Conservation (phyloP, 179 eudicot genomes). For the Spergularia azorica region DNA sequence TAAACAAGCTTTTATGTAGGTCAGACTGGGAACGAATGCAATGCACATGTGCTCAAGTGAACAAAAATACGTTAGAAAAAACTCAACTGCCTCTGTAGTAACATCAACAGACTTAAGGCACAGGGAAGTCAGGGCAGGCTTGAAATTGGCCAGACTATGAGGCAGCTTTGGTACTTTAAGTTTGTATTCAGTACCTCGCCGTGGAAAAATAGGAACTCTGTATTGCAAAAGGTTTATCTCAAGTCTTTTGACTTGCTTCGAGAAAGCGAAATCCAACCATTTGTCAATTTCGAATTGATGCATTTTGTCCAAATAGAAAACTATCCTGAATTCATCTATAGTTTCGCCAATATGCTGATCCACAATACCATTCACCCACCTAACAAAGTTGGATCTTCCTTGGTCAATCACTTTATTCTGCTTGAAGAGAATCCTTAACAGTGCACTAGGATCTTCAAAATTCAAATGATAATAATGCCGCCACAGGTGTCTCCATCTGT, state of each 20-base stretch:
- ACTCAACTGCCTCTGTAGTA: too few relatives aligned
- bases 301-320: not conserved
- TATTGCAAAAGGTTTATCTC: not conserved
- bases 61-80: constrained; percentile 9
- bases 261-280: constrained; percentile 6
- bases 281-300: not conserved
- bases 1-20: not conserved
- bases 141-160: too few relatives aligned
- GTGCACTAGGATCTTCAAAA: too few relatives aligned
- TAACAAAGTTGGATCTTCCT: not conserved
- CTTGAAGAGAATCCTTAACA: not conserved
- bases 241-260: constrained; percentile 4
- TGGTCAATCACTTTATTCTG: not conserved
- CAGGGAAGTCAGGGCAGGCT: too few relatives aligned
- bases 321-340: not conserved
- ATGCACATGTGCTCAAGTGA: constrained; percentile 1
- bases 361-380: not conserved
- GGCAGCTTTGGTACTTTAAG: not conserved
- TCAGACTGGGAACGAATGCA: not conserved
- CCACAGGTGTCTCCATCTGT: too few relatives aligned
- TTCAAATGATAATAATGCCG: too few relatives aligned
- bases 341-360: not conserved
- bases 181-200: not conserved
- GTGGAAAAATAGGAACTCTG: not conserved
- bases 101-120: too few relatives aligned